These are phyloP conservation scores for Tricholoma furcatifolium DNA, from an alignment of 768 basidiomycete genomes.

Conservation along the genomic window DNA sequence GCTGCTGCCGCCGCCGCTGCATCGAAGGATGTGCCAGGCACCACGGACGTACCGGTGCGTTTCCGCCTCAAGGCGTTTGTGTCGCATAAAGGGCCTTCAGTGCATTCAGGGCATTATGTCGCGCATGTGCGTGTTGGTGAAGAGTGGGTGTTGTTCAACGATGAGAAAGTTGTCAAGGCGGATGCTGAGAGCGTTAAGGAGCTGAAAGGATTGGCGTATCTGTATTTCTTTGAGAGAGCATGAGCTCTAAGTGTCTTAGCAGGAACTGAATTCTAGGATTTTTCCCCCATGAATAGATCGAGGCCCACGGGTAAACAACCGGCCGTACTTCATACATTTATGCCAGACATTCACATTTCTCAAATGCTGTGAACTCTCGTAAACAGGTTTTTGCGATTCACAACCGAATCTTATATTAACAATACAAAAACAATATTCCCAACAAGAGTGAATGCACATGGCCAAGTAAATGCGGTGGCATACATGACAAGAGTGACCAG, in stretches of 20 bases:
- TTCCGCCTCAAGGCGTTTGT: conserved; percentile 92
- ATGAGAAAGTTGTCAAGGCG: conserved; percentile 93
- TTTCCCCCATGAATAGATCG: too few species aligned
- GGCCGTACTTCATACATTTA: too few species aligned
- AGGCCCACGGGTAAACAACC: too few species aligned
- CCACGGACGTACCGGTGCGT: conserved; percentile 61
- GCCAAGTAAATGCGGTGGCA: too few species aligned
- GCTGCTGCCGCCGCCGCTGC: conserved; percentile 20
- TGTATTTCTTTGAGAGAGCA: conserved; percentile 86
- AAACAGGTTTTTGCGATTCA: too few species aligned
- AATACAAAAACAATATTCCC: too few species aligned
- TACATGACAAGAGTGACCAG: too few species aligned
- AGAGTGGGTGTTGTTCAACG: conserved; percentile 91
- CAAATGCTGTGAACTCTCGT: too few species aligned
- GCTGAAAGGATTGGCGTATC: conserved; percentile 83
- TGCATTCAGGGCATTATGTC: conserved; percentile 94
- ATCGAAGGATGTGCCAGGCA: conserved; percentile 38
- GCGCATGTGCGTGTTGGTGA: conserved; percentile 66
- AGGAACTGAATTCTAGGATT: too few species aligned
- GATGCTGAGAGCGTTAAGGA: conserved; percentile 79
- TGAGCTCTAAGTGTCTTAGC: conserved; percentile 13
- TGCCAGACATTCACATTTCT: too few species aligned
- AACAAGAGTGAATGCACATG: too few species aligned
- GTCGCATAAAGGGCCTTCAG: conserved; percentile 94
- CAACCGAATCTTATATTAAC: too few species aligned